Base-by-base conservation (phyloP, 1,139 yeast species). In the Pneumocystis oryctolagi region DNA sequence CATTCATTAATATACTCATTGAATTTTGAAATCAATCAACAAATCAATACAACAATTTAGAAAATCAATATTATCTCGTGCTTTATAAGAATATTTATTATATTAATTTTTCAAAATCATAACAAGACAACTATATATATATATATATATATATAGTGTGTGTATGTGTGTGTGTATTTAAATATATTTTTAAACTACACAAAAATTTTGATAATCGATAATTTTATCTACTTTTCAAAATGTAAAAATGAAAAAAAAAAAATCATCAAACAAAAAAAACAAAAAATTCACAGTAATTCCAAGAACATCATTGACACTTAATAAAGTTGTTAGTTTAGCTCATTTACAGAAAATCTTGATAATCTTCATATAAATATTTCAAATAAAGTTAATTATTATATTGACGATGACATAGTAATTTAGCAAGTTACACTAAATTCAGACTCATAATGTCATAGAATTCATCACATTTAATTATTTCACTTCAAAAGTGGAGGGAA, bases 401-500 rank as follows among this genome's bases (percentile, higher is more conserved):
- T 84, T 66, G 89, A 85, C 70, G 79, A 81, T 63, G 70, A 70
- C 1, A 72, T 69, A 31, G 68, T 62, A 31, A 65, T 35, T 69
- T 68, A 42, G 62, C 63, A 47, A 37, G 62, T 40, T 20, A 18
- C 40, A 16, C 5, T 55, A 18, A 18, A 42, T 25, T 25, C 30
- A 12, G 32, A 61, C n/a, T 35, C 58, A 42, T 53, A 32, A 8
- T 53, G 40, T 57, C 25, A 34, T 18, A 67, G 69, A 61, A 65
- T 31, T 65, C 65, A 32, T 89, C 96, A 1, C 92, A 86, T 73
- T 87, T 90, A 69, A 74, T 84, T 55, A 80, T 95, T 5, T 84
- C 96, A 0, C 77, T 87, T 66, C 85, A 85, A 63, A 89, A 88
- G 70, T 92, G 97, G 97, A 80, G 78, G 66, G 97, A 92, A 71